phyloP scores from a whole-genome alignment of 2,329 filamentous ascomycete species.

The Alternaria metachromatica region DNA sequence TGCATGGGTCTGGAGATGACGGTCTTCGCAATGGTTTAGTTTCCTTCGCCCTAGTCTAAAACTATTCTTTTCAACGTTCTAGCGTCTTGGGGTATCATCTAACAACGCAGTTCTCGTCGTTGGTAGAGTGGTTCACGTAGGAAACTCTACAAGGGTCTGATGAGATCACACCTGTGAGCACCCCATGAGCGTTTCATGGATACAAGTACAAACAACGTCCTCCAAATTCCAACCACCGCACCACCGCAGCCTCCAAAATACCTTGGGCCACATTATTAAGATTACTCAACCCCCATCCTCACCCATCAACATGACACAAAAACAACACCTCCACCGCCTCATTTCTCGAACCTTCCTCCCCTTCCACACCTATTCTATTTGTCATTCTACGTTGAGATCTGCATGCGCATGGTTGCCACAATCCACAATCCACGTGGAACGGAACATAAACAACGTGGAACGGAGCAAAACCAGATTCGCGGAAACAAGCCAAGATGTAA shows the following conservation, averaged over 20 bases:
- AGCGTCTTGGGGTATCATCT: no score
- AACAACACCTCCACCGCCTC: not conserved
- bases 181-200: not conserved
- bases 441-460: conserved; percentile 1
- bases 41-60: not conserved
- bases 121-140: not conserved
- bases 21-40: not conserved
- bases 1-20: not conserved
- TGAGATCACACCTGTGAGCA: not conserved
- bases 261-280: not conserved
- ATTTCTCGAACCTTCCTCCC: not conserved
- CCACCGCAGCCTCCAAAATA: not conserved
- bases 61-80: not conserved
- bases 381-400: conserved; percentile 2
- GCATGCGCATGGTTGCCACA: not conserved
- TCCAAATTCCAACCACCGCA: not conserved
- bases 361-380: not conserved
- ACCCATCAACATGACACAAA: not conserved
- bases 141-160: not conserved
- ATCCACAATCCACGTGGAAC: not conserved
- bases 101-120: not conserved
- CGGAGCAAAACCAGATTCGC: not conserved
- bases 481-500: not conserved
- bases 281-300: not conserved
- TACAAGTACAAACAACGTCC: not conserved